These are phyloP conservation scores for Fusarium agapanthi DNA, from an alignment of 2,329 filamentous ascomycete genomes.

Conservation along the genomic window DNA sequence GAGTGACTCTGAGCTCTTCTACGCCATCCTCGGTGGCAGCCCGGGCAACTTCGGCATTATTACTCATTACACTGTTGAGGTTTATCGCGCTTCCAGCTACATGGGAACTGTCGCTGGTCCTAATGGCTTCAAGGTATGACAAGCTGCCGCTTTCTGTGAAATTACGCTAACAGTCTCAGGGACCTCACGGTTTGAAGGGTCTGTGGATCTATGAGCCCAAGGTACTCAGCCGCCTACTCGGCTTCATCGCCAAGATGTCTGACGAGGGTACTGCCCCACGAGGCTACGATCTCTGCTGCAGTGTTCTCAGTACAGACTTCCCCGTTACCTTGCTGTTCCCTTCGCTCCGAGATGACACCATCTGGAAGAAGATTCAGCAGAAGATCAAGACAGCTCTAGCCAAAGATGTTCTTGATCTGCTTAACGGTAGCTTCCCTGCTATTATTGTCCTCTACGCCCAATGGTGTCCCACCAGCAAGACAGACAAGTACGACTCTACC, in stretches of 20 bases:
- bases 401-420: conserved; percentile 49
- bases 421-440: conserved; percentile 50
- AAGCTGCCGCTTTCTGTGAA: neutral
- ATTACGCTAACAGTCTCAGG: neutral
- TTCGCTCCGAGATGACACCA: conserved; percentile 43
- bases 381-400: conserved; percentile 49
- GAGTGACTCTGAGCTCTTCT: conserved; percentile 65
- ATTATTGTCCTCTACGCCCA: conserved; percentile 58
- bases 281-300: conserved; percentile 58
- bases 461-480: conserved; percentile 53
- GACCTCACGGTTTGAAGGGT: conserved; percentile 47
- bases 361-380: conserved; percentile 40
- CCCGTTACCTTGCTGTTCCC: conserved; percentile 49
- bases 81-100: conserved; percentile 49
- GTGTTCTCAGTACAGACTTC: conserved; percentile 54
- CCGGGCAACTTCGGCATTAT: conserved; percentile 67
- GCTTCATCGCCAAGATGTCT: conserved; percentile 54
- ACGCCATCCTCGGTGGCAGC: conserved; percentile 66
- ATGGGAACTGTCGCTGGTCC: conserved; percentile 40
- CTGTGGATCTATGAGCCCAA: conserved; percentile 52
- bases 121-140: conserved; percentile 14
- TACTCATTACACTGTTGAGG: conserved; percentile 59
- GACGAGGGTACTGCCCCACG: conserved; percentile 54
- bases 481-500: conserved; percentile 47
- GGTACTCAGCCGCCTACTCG: conserved; percentile 50